Base-by-base conservation (phyloP, 257 asterid species). In the Prunella vulgaris region DNA sequence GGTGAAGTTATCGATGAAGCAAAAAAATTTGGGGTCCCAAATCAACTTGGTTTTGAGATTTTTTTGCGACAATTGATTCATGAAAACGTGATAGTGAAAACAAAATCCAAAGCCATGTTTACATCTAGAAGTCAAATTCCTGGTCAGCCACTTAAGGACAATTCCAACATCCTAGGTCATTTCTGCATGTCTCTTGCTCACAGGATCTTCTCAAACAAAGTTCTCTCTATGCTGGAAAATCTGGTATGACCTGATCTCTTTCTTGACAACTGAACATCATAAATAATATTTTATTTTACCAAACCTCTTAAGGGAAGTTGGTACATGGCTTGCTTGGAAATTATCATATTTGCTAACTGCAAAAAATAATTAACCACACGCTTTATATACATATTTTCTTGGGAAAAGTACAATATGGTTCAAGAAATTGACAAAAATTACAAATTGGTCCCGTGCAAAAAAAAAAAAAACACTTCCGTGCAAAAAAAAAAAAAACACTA, bases 151-250 rank as follows among this genome's bases (percentile, higher is more conserved):
- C 69, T 38, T 33, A 88, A 87, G 84, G 96, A 87, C 57, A 81
- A 59, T 59, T 65, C 86, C n/a, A 89, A 79, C 81, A 86, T 87
- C 76, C 94, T 94, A 35, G 89, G 86, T 68, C 97, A 94, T 82
- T 94, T 91, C 74, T 86, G 95, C 84, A 77, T 82, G 86, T 89
- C 97, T 75, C 87, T 94, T 66, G 91, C 97, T 73, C 99, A 94
- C 79, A 85, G 97, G 76, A 94, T 91, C 81, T 91, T 91, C 88
- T 87, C 97, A 35, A 87, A 80, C 83, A 91, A 89, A 83, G 97
- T 91, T 77, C 83, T 87, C 5, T 71, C 81, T 10, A 77, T 79
- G 78, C 89, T 94, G 81, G 97, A 94, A 79, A 80, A 52, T 85
- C 88, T 94, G 99, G 99, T 91, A 86, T 60, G 14, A 18, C 61